Base-by-base conservation (phyloP, 352 stramenopile species). In the Elongisporangium undulatum region DNA sequence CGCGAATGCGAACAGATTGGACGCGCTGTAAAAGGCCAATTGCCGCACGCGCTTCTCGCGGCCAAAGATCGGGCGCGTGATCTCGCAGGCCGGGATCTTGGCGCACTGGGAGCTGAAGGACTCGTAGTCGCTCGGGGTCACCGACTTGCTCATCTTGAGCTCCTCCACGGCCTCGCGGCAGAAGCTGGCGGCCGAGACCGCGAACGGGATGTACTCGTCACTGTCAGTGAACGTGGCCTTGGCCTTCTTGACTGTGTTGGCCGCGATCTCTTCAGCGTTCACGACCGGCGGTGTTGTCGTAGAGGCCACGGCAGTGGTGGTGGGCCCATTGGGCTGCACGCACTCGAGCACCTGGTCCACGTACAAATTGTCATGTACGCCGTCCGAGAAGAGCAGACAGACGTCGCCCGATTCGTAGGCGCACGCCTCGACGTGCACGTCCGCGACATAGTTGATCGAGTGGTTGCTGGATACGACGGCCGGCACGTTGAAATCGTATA, bases 401-500 rank as follows among this genome's bases (percentile, higher is more conserved):
- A 92, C 75, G 58, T 95, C 87, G 3, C 83, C 82, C 10, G 73
- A 58, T 60, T 94, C 78, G 61, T 90, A 95, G 26, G 62, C 48
- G 48, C 83, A 89, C 16, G 71, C 78, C 73, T 95, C 81, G 51
- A 95, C 77, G 59, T 89, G 68, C 49, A 92, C 73, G 13, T 89
- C 77, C 17, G 72, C 73, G 1, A 68, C 61, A 59, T 94, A 95
- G 68, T 94, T 93, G 58, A 94, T 92, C 6, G 82, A 64, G 60
- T 92, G 77, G 66, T 94, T 91, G 62, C 79, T 95, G 16, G 82
- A 93, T 8, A 95, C 87, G 34, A 95, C 87, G 0, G 87, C 87
- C 0, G 87, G 87, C 19, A 95, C 87, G 62, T 95, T 95, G 71
- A 95, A 95, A 66, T 94, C 86, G 77, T 95, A 95, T 60, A 95